Evolutionary conservation across 345 rosid species (phyloP), one percentile per base, ranked within the genome.

Genomic region (Fremontodendron californicum): DNA sequence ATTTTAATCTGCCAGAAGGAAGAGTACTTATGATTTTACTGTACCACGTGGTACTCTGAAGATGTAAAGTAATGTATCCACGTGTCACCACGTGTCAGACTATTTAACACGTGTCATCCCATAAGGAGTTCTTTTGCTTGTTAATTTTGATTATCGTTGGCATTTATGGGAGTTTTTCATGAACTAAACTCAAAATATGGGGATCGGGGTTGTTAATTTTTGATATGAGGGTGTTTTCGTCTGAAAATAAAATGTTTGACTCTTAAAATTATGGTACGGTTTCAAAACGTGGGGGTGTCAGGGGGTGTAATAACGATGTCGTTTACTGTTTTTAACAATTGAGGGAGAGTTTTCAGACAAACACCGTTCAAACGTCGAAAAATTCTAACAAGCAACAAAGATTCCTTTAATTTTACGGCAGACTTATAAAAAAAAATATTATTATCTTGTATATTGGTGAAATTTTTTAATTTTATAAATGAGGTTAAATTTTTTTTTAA

Each of bases 341-440:
- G 61, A 15, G 5, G 15, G 35, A n/a, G 3, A 7, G 45, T 9
- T 51, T 21, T 35, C 33, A 49, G 55, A 78, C 82, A 63, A 27
- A 69, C 57, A 58, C 76, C 78, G 75, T 80, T 71, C 71, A 52
- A 40, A 54, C 46, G 37, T 57, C 75, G 15, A 60, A 81, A 42
- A 80, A 77, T 81, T 84, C 87, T 63, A 37, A 10, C 79, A 31
- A 54, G 49, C 83, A 79, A 84, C 85, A 84, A 78, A 77, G 35
- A 82, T 80, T 57, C 84, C 78, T 77, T 78, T 46, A 31, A 52
- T 54, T 73, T 58, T 43, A n/a, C 74, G 78, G 45, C n/a, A n/a
- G n/a, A n/a, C n/a, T n/a, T n/a, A n/a, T n/a, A n/a, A n/a, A n/a
- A n/a, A n/a, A n/a, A n/a, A n/a, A n/a, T n/a, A n/a, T n/a, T n/a